These are phyloP conservation scores for Chimonanthus praecox DNA, from an alignment of 164 flowering plant genomes.

Conservation along the genomic window DNA sequence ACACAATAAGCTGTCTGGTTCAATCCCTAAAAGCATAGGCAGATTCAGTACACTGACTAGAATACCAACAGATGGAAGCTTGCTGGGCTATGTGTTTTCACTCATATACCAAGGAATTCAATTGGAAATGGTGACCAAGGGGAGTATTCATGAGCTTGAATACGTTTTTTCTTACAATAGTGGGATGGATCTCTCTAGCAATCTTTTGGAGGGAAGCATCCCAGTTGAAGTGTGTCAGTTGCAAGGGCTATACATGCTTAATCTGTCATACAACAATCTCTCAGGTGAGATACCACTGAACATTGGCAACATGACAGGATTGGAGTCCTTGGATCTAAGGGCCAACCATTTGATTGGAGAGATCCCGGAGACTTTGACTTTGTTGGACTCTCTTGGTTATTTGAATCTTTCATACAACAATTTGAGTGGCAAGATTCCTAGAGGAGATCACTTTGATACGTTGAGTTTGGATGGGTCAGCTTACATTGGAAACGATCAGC, in stretches of 20 bases:
- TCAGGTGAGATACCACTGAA: conserved; percentile 15
- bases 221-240: conserved; percentile 12
- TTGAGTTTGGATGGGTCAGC: conserved; percentile 12
- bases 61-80: neutral
- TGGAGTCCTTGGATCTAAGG: conserved; percentile 18
- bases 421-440: conserved; percentile 22
- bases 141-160: neutral
- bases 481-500: conserved; percentile 15
- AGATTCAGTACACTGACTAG: neutral
- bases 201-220: conserved; percentile 11
- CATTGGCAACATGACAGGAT: conserved; percentile 13
- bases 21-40: conserved; percentile 8
- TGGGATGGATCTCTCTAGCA: conserved; percentile 18
- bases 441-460: conserved; percentile 12
- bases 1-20: conserved; percentile 14
- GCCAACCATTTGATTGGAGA: conserved; percentile 14
- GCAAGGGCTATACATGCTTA: conserved; percentile 16
- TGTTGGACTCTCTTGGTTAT: conserved; percentile 9
- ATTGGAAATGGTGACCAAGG: conserved; percentile 15
- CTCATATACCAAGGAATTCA: conserved; percentile 2
- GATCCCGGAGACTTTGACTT: conserved; percentile 14
- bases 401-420: conserved; percentile 21
- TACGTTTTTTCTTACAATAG: conserved; percentile 3
- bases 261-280: conserved; percentile 16
- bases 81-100: neutral